Base-by-base conservation (phyloP, 176 grass and related monocot genomes). In the Musa beccarii region DNA sequence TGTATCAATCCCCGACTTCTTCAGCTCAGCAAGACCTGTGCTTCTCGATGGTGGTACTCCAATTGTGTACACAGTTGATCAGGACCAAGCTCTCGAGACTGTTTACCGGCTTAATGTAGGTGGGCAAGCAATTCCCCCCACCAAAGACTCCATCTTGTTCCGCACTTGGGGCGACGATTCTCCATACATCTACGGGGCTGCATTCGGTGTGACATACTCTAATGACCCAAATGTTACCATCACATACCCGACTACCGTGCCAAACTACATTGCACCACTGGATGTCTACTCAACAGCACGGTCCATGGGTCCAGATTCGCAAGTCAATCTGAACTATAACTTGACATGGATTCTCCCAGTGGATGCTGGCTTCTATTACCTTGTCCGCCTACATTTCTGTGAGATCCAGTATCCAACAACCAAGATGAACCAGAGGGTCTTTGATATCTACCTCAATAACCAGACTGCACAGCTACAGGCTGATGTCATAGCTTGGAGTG, bases 101-200 rank as follows among this genome's bases (percentile, higher is more conserved):
- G 83, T 92, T 81, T 85, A 92, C 57, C 74, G 89, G 53, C 86
- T 96, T 17, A 96, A 92, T 80, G 92, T 92, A 3, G 92, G 89
- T 1, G 89, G 92, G 0, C 75, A 59, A 50, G 0, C 20, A 25
- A 83, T 96, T 52, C 25, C 77, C 8, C 84, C 84, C 9, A 5
- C 43, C 10, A 17, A 3, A 16, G 89, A 92, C 69, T 68, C 78
- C 1, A 75, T 66, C 14, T 91, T 89, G n/a, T 96, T 77, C 79
- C 86, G 92, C 1, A 54, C 69, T 16, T 96, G 92, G 92, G 29
- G 62, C 0, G 69, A 78, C 24, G 92, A 96, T 3, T 51, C 19
- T 4, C 63, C 11, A 0, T 89, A 96, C 78, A 81, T 92, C 29
- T 65, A 17, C n/a, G 71, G 50, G 53, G 64, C 50, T 72, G 81